Conservation (phyloP, 768 basidiomycete species). For the Boletus reticulatus region DNA sequence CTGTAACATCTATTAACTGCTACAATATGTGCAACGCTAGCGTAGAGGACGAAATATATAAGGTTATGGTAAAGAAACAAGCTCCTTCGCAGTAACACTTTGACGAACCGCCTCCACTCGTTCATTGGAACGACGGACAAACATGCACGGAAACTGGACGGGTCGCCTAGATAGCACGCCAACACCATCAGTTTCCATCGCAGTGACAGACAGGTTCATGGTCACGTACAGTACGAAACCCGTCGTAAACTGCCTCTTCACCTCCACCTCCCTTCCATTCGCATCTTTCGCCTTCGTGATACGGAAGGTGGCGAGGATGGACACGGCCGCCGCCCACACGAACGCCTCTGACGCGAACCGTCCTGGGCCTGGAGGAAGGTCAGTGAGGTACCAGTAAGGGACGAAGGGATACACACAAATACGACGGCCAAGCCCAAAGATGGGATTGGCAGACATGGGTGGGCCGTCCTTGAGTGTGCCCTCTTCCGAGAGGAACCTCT, state of each 20-base stretch:
- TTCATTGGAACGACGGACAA: conserved; percentile 18
- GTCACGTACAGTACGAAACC: conserved; percentile 20
- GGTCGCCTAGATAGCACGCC: conserved; percentile 11
- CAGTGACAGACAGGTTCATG: neutral
- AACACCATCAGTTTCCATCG: neutral
- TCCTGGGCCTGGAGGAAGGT: conserved; percentile 12
- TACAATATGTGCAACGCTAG: neutral
- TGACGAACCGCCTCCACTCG: conserved; percentile 3
- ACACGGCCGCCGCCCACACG: conserved; percentile 21
- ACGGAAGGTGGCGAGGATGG: conserved; percentile 21
- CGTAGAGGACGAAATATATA: neutral
- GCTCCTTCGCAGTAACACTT: neutral
- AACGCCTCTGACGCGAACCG: conserved; percentile 22
- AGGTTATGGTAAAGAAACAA: too few relatives aligned
- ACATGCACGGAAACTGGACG: conserved; percentile 21
- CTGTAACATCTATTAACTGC: conserved; percentile 6
- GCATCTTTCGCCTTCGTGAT: conserved; percentile 24
- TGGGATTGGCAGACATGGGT: conserved; percentile 14
- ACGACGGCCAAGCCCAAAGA: conserved; percentile 26
- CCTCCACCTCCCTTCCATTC: conserved; percentile 18
- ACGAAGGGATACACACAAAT: conserved; percentile 17
- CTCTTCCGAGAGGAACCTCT: conserved; percentile 18
- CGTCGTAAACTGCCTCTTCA: conserved; percentile 22
- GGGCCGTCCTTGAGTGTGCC: conserved; percentile 12
- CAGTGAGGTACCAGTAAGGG: neutral